These are phyloP conservation scores for Sarcomyxa edulis DNA, from an alignment of 768 basidiomycete species.

Conservation along the genomic window DNA sequence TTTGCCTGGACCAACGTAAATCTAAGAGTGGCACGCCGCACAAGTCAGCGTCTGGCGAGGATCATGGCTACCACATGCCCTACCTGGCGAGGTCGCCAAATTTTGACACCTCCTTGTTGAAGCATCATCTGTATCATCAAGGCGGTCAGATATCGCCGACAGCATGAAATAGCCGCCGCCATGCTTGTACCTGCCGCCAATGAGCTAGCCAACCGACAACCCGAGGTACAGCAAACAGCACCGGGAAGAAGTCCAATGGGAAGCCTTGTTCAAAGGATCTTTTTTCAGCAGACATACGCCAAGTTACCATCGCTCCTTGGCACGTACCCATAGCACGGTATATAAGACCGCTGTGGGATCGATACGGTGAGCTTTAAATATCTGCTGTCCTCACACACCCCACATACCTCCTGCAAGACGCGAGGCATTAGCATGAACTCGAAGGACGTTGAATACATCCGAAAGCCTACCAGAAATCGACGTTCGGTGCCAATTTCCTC, in stretches of 20 bases:
- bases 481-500: constrained; percentile 81
- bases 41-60: too few species aligned
- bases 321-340: constrained; percentile 84
- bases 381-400: too few species aligned
- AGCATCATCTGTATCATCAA: constrained; percentile 75
- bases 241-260: constrained; percentile 92
- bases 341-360: constrained; percentile 64
- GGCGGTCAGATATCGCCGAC: constrained; percentile 6
- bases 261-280: constrained; percentile 47
- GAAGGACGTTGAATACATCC: constrained; percentile 4
- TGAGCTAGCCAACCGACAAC: constrained; percentile 93
- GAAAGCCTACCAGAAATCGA: constrained; percentile 76
- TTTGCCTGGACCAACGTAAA: constrained; percentile 73
- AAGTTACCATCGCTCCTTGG: neutral
- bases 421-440: constrained; percentile 8
- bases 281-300: constrained; percentile 11
- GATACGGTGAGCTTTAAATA: constrained; percentile 10
- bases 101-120: constrained; percentile 84
- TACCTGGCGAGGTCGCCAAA: constrained; percentile 87
- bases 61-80: too few species aligned
- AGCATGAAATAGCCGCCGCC: constrained; percentile 8
- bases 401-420: constrained; percentile 48
- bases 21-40: constrained; percentile 29
- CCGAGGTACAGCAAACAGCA: constrained; percentile 86
- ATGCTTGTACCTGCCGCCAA: constrained; percentile 91